These are phyloP conservation scores for Haematococcus lacustris DNA, from an alignment of 139 green algal genomes.

Conservation along the genomic window DNA sequence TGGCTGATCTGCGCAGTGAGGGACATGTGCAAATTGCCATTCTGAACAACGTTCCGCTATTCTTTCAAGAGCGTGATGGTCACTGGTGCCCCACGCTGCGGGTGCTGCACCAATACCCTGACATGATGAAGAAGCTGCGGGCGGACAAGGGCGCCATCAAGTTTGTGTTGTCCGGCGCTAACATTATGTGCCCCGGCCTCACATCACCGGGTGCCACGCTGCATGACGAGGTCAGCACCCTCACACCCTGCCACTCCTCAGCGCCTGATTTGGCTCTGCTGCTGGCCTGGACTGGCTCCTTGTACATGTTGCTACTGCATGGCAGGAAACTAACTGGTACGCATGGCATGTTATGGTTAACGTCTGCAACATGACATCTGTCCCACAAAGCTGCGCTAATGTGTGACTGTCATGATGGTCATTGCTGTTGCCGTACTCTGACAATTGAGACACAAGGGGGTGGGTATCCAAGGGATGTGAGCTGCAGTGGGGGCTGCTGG, in stretches of 20 bases:
- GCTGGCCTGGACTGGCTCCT: neutral
- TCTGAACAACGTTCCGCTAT: conserved; percentile 74
- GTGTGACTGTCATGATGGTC: neutral
- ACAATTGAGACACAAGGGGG: neutral
- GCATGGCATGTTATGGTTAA: too few relatives aligned
- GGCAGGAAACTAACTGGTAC: neutral
- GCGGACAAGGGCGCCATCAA: conserved; percentile 94
- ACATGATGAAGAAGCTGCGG: conserved; percentile 81
- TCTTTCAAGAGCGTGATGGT: conserved; percentile 87
- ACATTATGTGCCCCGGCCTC: conserved; percentile 99
- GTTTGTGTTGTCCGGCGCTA: conserved; percentile 94
- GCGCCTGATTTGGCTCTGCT: too few relatives aligned
- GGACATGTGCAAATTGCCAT: conserved; percentile 57
- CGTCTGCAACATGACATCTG: too few relatives aligned
- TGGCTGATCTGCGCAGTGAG: conserved; percentile 7
- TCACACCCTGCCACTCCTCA: too few relatives aligned
- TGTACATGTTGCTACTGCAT: neutral
- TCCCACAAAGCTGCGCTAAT: neutral
- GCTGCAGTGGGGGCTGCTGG: too few relatives aligned
- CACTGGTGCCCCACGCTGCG: conserved; percentile 92
- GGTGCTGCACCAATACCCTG: conserved; percentile 62
- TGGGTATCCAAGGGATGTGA: too few relatives aligned
- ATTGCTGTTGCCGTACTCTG: neutral
- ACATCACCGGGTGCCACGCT: conserved; percentile 88
- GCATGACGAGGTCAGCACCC: conserved; percentile 82